These are phyloP conservation scores for Neofusicoccum parvum DNA, from an alignment of 2,329 filamentous ascomycete species.

Conservation along the genomic window DNA sequence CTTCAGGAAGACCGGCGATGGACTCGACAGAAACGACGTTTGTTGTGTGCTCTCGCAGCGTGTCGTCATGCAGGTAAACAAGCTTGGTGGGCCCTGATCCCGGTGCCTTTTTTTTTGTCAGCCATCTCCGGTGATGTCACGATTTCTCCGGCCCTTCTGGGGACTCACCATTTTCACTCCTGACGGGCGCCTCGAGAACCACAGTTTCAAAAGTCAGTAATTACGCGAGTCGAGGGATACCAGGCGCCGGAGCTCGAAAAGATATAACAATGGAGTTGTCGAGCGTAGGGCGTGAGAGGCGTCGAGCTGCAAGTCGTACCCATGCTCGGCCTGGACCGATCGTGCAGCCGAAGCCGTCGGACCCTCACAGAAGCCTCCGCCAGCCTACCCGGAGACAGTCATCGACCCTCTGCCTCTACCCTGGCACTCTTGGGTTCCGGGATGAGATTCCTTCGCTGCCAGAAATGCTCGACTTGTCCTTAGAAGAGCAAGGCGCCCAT, in stretches of 20 bases:
- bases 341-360: background rate
- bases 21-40: constrained; percentile 52
- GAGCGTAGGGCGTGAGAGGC: background rate
- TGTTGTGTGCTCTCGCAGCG: constrained; percentile 48
- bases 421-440: background rate
- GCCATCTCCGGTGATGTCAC: background rate
- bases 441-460: background rate
- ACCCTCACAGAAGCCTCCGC: background rate
- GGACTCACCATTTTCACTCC: background rate
- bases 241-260: no score
- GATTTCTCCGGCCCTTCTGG: background rate
- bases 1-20: constrained; percentile 53
- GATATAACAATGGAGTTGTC: background rate
- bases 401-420: background rate
- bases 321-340: background rate
- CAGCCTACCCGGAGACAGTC: background rate
- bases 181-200: background rate
- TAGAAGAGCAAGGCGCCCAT: background rate
- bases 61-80: constrained; percentile 45
- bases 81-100: constrained; percentile 6
- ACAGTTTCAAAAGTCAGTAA: background rate
- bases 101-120: background rate
- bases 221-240: background rate
- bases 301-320: background rate
- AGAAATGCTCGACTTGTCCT: background rate